phyloP scores from a whole-genome alignment of 108 stramenopile species.

The Fragilariopsis cylindrus region DNA sequence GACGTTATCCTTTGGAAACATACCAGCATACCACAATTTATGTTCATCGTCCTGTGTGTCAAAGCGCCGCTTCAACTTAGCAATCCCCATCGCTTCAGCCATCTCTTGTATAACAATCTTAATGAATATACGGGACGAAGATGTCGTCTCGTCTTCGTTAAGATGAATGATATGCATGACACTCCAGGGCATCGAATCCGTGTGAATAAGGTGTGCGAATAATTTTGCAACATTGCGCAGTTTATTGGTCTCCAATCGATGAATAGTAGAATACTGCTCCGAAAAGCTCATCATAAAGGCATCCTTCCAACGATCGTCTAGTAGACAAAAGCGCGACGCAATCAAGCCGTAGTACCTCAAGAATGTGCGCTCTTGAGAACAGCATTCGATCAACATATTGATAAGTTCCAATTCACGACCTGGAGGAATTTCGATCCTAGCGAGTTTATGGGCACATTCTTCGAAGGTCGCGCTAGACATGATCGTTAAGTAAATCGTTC shows the following conservation, averaged over 20 bases:
- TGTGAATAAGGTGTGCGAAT: conserved; percentile 97
- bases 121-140: conserved; percentile 96
- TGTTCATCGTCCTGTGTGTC: conserved; percentile 73
- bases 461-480: conserved; percentile 98
- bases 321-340: conserved; percentile 91
- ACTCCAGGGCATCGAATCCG: conserved; percentile 97
- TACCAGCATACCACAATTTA: conserved; percentile 81
- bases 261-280: conserved; percentile 90
- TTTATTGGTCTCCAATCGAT: conserved; percentile 98
- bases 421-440: conserved; percentile 90
- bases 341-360: conserved; percentile 95
- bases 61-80: conserved; percentile 84
- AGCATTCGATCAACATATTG: conserved; percentile 99
- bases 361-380: conserved; percentile 96
- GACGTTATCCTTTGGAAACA: conserved; percentile 96
- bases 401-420: conserved; percentile 87
- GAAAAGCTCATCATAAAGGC: conserved; percentile 88
- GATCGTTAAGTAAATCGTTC: conserved; percentile 98
- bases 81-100: conserved; percentile 94
- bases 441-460: conserved; percentile 98
- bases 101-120: conserved; percentile 98
- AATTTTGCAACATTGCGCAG: conserved; percentile 98
- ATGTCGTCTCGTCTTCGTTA: conserved; percentile 97
- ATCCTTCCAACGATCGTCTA: conserved; percentile 85
- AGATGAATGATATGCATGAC: conserved; percentile 86